phyloP scores from a whole-genome alignment of 2,329 filamentous ascomycete species.

The Nothopassalora personata region DNA sequence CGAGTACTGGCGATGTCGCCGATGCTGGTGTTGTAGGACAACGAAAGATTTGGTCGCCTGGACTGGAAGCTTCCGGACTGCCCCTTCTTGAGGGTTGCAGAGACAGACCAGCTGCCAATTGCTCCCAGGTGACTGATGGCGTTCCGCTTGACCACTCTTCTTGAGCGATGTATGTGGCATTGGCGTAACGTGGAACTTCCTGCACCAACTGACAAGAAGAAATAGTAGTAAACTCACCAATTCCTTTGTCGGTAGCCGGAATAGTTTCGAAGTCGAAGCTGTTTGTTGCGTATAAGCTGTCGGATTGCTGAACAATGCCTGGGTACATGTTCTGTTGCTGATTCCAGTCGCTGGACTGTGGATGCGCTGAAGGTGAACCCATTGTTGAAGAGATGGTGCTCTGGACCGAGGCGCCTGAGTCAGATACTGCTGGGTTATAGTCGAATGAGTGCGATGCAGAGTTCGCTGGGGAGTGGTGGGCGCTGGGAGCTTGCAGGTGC shows the following conservation, averaged over 20 bases:
- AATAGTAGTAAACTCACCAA: constrained; percentile 45
- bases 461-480: constrained; percentile 39
- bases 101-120: constrained; percentile 38
- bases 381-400: constrained; percentile 47
- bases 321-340: constrained; percentile 47
- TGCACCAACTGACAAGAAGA: constrained; percentile 31
- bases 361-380: constrained; percentile 52
- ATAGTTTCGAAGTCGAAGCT: constrained; percentile 50
- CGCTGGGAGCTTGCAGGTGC: constrained; percentile 34
- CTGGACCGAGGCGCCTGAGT: constrained; percentile 46
- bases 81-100: constrained; percentile 11
- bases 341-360: constrained; percentile 56
- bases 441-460: constrained; percentile 45
- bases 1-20: constrained; percentile 22
- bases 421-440: constrained; percentile 42
- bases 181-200: constrained; percentile 18
- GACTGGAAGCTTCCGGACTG: constrained; percentile 9
- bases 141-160: background rate
- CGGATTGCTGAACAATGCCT: constrained; percentile 56
- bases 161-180: background rate
- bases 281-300: constrained; percentile 53
- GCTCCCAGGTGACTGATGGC: background rate
- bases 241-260: constrained; percentile 43
- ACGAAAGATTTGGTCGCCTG: constrained; percentile 22
- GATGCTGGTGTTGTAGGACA: constrained; percentile 27